These are phyloP conservation scores for Alternaria sp. DNA, from an alignment of 2,329 filamentous ascomycete genomes.

Conservation along the genomic window DNA sequence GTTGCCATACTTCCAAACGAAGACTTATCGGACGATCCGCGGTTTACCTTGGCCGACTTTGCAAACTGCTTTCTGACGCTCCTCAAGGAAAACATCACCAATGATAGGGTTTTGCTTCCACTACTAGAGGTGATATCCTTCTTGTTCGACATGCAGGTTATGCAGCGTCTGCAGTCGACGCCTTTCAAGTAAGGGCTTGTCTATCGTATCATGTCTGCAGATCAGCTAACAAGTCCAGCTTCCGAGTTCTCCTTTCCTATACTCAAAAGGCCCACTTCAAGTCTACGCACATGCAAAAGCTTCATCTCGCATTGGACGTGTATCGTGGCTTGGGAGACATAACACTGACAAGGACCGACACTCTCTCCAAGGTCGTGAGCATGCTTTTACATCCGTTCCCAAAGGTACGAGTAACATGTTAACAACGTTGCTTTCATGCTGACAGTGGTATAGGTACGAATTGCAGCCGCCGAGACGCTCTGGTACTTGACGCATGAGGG, in stretches of 20 bases:
- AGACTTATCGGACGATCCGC: not conserved
- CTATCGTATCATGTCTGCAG: not conserved
- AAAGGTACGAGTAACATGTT: slow-evolving; percentile 58
- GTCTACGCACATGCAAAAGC: slow-evolving; percentile 80
- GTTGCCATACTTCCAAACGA: slow-evolving; percentile 39
- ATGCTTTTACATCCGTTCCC: slow-evolving; percentile 87
- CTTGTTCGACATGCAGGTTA: slow-evolving; percentile 62
- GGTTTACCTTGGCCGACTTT: slow-evolving; percentile 38
- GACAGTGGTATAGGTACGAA: slow-evolving; percentile 37
- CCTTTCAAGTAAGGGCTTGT: slow-evolving; percentile 63
- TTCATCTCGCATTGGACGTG: slow-evolving; percentile 80
- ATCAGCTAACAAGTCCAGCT: slow-evolving; percentile 40
- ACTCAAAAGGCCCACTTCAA: slow-evolving; percentile 85
- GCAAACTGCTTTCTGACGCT: slow-evolving; percentile 39
- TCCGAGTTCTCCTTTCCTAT: slow-evolving; percentile 71
- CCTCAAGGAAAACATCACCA: slow-evolving; percentile 44
- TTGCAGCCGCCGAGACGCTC: slow-evolving; percentile 53
- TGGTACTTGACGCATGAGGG: slow-evolving; percentile 51
- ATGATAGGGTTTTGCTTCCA: slow-evolving; percentile 78
- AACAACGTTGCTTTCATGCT: not conserved
- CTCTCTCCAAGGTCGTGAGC: slow-evolving; percentile 73
- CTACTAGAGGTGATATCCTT: slow-evolving; percentile 81
- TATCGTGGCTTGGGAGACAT: slow-evolving; percentile 75
- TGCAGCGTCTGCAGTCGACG: slow-evolving; percentile 50
- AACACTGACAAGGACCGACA: slow-evolving; percentile 62